These are phyloP conservation scores for Telfairia occidentalis DNA, from an alignment of 331 rosid genomes.

Conservation along the genomic window DNA sequence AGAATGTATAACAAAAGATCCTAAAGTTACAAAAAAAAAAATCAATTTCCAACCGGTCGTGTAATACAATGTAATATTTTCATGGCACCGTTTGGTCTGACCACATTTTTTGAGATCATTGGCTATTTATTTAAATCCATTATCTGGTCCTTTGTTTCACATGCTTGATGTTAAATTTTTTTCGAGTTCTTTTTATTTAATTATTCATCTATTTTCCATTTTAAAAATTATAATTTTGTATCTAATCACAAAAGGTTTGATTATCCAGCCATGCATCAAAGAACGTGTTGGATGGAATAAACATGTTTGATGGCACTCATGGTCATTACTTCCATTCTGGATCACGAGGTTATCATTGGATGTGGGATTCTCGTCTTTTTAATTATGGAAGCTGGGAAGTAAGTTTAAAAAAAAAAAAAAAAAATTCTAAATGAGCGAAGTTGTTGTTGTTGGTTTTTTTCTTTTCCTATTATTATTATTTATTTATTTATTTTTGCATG, in stretches of 20 bases:
- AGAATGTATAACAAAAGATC: neutral
- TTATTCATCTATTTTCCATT: neutral
- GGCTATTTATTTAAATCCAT: neutral
- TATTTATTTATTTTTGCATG: constrained; percentile 1
- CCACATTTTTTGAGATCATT: neutral
- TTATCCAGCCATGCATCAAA: constrained; percentile 81
- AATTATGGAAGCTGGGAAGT: constrained; percentile 99
- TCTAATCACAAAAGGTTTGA: constrained; percentile 23
- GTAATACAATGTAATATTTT: neutral
- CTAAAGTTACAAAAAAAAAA: neutral
- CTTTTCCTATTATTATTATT: neutral
- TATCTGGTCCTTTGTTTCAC: neutral
- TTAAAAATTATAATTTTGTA: constrained; percentile 11
- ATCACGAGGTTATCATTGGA: constrained; percentile 96
- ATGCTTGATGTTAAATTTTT: neutral
- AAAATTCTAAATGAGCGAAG: no score
- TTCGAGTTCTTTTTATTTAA: neutral
- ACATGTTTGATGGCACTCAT: constrained; percentile 98
- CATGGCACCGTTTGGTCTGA: neutral
- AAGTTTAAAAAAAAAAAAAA: no score
- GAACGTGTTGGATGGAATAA: constrained; percentile 87
- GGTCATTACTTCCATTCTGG: constrained; percentile 92
- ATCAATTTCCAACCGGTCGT: neutral
- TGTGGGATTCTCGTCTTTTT: constrained; percentile 99
- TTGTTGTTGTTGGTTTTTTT: neutral